phyloP scores from a whole-genome alignment of 108 stramenopile genomes.

The Fragilaria crotonensis region DNA sequence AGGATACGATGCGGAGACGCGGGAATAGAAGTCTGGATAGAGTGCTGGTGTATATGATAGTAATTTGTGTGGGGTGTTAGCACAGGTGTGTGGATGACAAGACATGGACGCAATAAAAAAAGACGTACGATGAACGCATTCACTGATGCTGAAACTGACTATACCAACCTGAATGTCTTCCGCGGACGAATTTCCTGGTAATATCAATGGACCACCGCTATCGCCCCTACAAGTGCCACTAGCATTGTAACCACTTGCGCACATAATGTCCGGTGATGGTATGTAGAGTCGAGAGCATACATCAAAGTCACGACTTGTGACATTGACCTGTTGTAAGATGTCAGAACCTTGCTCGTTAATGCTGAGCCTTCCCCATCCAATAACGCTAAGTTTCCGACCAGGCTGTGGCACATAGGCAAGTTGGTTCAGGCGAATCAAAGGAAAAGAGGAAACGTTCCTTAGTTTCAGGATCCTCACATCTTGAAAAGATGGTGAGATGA shows the following conservation, averaged over 20 bases:
- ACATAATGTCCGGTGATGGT: neutral
- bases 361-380: neutral
- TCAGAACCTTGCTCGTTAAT: neutral
- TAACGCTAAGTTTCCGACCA: neutral
- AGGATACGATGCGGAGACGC: neutral
- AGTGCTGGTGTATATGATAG: neutral
- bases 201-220: neutral
- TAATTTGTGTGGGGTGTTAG: neutral
- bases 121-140: neutral
- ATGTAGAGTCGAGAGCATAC: neutral
- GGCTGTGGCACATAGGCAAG: neutral
- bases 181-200: neutral
- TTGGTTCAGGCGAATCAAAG: neutral
- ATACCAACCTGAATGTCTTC: neutral
- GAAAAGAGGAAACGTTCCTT: neutral
- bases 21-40: neutral
- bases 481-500: neutral
- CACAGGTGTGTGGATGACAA: neutral
- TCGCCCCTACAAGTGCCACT: neutral
- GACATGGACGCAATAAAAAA: neutral
- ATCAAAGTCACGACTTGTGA: neutral
- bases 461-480: neutral
- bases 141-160: neutral
- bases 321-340: neutral
- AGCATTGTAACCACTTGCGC: neutral